Evolutionary conservation across 148 eudicot genomes (phyloP).

Genomic region (Beta vulgaris): DNA sequence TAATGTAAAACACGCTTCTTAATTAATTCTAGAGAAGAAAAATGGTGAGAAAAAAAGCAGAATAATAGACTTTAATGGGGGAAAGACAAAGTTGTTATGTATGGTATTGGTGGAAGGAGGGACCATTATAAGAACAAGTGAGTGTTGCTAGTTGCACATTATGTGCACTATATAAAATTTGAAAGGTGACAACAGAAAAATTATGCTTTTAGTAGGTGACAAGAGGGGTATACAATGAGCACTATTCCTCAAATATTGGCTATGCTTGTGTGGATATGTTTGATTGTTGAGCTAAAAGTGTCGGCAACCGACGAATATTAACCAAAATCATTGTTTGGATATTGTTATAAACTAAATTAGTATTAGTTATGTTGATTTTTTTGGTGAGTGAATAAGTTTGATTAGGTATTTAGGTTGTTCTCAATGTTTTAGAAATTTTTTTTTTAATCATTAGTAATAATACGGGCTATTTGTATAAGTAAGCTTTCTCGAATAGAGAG

Average conservation of each 20-base stretch:
- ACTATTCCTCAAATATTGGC: neutral
- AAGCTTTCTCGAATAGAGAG: no score
- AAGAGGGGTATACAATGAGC: no score
- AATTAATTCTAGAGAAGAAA: neutral
- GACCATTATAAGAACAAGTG: constrained; percentile 9
- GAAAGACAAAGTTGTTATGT: constrained; percentile 13
- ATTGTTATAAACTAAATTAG: no score
- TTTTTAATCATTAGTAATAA: no score
- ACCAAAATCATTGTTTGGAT: neutral
- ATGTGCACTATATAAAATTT: neutral
- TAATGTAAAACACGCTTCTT: constrained; percentile 2
- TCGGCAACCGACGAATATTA: constrained; percentile 39
- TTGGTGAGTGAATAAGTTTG: neutral
- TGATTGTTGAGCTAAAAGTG: constrained; percentile 11
- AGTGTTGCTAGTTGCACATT: constrained; percentile 20
- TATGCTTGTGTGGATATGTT: constrained; percentile 16
- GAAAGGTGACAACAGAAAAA: constrained; percentile 5
- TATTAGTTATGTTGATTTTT: neutral
- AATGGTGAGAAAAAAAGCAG: neutral
- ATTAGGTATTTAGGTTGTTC: neutral
- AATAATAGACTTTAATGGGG: constrained; percentile 2
- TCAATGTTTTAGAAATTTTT: neutral
- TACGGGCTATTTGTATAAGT: no score
- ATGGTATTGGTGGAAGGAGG: neutral
- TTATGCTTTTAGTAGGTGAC: constrained; percentile 9